These are phyloP conservation scores for Kwoniella pini DNA, from an alignment of 768 basidiomycete species.

Conservation along the genomic window DNA sequence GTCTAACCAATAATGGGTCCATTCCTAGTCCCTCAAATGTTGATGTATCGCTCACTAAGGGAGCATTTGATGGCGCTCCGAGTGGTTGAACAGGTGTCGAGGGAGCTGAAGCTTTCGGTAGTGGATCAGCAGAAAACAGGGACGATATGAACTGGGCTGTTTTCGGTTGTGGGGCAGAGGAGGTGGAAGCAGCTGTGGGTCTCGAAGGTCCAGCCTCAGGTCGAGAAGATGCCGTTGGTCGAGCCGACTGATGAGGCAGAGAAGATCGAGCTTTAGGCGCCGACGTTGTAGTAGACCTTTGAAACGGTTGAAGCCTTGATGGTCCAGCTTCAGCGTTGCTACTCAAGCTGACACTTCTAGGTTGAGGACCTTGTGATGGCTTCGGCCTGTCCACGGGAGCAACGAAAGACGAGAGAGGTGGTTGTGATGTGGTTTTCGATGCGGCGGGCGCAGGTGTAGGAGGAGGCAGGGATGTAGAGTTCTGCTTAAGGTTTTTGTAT, in stretches of 20 bases:
- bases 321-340: slow-evolving; percentile 15
- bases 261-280: slow-evolving; percentile 3
- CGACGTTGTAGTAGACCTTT: not conserved
- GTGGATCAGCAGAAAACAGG: slow-evolving; percentile 79
- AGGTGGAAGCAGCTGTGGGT: slow-evolving; percentile 7
- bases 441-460: slow-evolving; percentile 9
- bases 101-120: slow-evolving; percentile 15
- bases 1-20: slow-evolving; percentile 73
- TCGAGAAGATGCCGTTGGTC: not conserved
- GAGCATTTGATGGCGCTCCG: slow-evolving; percentile 51
- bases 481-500: slow-evolving; percentile 38
- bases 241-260: not conserved
- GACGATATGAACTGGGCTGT: slow-evolving; percentile 70
- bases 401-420: slow-evolving; percentile 2
- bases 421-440: not conserved
- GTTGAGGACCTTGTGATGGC: slow-evolving; percentile 1
- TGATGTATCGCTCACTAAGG: slow-evolving; percentile 59
- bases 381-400: slow-evolving; percentile 7
- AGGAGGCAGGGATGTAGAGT: slow-evolving; percentile 44
- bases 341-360: not conserved
- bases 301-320: slow-evolving; percentile 9
- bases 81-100: not conserved
- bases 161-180: slow-evolving; percentile 6
- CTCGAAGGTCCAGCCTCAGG: slow-evolving; percentile 12
- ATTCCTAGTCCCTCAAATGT: slow-evolving; percentile 81